Conservation (phyloP, 2,329 filamentous ascomycete species). For the Neoascochyta sp. region DNA sequence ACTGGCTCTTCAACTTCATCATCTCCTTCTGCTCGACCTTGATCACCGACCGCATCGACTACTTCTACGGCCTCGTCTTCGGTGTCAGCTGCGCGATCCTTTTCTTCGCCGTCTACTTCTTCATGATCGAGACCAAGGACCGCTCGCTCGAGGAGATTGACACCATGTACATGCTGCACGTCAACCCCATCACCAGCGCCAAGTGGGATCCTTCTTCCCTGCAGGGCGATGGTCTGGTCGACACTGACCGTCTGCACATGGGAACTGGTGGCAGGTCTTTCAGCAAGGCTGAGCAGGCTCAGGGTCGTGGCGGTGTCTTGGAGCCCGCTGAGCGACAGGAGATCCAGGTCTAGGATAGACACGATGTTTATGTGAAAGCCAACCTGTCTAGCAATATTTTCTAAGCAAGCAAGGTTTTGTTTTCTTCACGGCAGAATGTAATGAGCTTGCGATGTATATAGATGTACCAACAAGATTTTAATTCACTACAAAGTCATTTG, state of each 20-base stretch:
- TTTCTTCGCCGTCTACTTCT: conserved; percentile 69
- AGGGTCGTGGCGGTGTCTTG: conserved; percentile 14
- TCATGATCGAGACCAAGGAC: conserved; percentile 71
- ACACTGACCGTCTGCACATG: conserved; percentile 31
- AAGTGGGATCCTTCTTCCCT: conserved; percentile 46
- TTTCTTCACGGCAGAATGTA: no score
- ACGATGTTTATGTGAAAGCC: no score
- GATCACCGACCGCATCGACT: conserved; percentile 68
- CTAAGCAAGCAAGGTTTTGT: no score
- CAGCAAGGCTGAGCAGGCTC: conserved; percentile 32
- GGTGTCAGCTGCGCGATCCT: conserved; percentile 65
- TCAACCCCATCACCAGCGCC: conserved; percentile 61
- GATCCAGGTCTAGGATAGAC: conserved; percentile 14
- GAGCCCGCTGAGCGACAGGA: conserved; percentile 25
- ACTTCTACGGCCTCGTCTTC: conserved; percentile 72
- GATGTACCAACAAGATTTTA: no score
- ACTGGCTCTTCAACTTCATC: conserved; percentile 48
- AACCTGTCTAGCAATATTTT: no score
- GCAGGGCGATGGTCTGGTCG: conserved; percentile 31
- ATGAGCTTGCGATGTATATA: no score
- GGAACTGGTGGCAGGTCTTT: conserved; percentile 32
- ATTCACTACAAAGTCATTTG: no score
- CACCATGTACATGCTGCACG: conserved; percentile 62
- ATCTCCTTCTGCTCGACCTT: conserved; percentile 73
- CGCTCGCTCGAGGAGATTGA: conserved; percentile 76